Evolutionary conservation across 2,329 filamentous ascomycete genomes (phyloP).

Genomic region (Colletotrichum zoysiae): DNA sequence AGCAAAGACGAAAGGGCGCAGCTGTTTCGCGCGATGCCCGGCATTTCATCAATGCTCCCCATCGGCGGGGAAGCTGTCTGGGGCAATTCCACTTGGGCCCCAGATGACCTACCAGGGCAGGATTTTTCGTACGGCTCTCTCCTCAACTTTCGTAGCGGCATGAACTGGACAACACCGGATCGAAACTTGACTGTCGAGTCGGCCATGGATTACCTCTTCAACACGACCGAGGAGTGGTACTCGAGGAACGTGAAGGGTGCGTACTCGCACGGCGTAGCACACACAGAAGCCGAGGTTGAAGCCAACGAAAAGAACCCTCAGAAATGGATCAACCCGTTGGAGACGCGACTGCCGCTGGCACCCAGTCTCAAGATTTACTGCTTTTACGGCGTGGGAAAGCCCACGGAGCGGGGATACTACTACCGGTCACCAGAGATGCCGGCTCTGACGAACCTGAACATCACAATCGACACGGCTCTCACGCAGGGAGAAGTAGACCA

Average conservation of each 20-base stretch:
- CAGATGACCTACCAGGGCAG: conserved; percentile 84
- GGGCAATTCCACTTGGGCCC: conserved; percentile 89
- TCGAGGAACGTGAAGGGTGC: conserved; percentile 75
- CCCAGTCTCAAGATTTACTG: conserved; percentile 95
- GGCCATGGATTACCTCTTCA: conserved; percentile 82
- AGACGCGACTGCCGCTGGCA: conserved; percentile 86
- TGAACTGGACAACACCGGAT: conserved; percentile 73
- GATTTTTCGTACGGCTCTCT: conserved; percentile 82
- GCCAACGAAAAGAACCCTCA: conserved; percentile 79
- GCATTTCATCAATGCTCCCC: conserved; percentile 95
- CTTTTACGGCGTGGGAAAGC: conserved; percentile 96
- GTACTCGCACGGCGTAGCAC: conserved; percentile 91
- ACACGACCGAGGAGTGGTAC: conserved; percentile 89
- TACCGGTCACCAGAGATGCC: conserved; percentile 80
- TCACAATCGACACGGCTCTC: conserved; percentile 77
- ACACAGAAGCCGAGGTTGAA: conserved; percentile 83
- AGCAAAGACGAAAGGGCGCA: conserved; percentile 91
- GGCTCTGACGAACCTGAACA: conserved; percentile 74
- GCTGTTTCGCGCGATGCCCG: conserved; percentile 96
- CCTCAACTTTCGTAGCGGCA: conserved; percentile 81
- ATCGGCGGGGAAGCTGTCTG: conserved; percentile 95
- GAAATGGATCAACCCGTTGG: conserved; percentile 97
- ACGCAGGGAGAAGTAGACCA: conserved; percentile 77
- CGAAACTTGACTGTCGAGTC: conserved; percentile 85
- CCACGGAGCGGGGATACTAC: conserved; percentile 92